Evolutionary conservation across 306 rosid species (phyloP).

Genomic region (Erythrophleum fordii): DNA sequence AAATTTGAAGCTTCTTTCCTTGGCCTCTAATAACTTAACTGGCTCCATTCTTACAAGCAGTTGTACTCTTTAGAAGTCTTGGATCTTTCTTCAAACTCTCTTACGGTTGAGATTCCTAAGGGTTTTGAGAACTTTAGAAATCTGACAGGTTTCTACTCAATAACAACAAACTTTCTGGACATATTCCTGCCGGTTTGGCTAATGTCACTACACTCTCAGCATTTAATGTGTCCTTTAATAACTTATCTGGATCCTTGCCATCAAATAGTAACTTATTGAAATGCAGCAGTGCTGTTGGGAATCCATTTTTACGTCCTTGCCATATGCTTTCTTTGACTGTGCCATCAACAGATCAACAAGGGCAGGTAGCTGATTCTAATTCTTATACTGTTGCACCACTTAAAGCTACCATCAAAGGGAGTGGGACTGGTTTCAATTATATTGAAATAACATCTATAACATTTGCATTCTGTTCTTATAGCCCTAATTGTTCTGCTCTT

Average conservation of each 20-base stretch:
- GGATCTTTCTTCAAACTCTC: too few relatives aligned
- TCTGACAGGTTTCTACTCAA: slow-evolving; percentile 68
- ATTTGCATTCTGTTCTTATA: slow-evolving; percentile 80
- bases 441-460: slow-evolving; percentile 90
- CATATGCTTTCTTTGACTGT: too few relatives aligned
- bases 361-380: too few relatives aligned
- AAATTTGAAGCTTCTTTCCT: slow-evolving; percentile 62
- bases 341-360: too few relatives aligned
- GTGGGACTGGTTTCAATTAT: slow-evolving; percentile 59
- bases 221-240: slow-evolving; percentile 86
- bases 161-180: slow-evolving; percentile 77
- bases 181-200: slow-evolving; percentile 79
- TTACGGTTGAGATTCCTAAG: slow-evolving; percentile 77
- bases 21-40: too few relatives aligned
- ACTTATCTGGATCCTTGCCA: slow-evolving; percentile 86
- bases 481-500: slow-evolving; percentile 68
- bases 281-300: slow-evolving; percentile 74
- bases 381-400: slow-evolving; percentile 66
- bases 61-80: too few relatives aligned
- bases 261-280: slow-evolving; percentile 59
- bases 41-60: too few relatives aligned
- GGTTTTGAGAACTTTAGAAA: slow-evolving; percentile 61
- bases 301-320: too few relatives aligned
- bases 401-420: slow-evolving; percentile 27
- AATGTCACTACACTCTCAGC: slow-evolving; percentile 64